Conservation (phyloP, 352 stramenopile species). For the Globisporangium alternatum region DNA sequence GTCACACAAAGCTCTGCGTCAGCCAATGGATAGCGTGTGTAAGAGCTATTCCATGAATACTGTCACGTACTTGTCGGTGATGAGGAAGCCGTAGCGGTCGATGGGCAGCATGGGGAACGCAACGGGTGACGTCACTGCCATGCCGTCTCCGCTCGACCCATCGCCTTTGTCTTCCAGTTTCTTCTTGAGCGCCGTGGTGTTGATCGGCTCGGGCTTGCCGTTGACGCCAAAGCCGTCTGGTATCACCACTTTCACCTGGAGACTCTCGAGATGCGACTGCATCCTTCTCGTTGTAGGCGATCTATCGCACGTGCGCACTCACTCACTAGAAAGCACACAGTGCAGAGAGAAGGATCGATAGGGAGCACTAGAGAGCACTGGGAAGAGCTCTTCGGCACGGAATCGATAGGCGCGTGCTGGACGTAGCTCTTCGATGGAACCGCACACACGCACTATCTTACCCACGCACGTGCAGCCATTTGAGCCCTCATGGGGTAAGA, state of each 20-base stretch:
- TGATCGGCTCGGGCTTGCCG: neutral
- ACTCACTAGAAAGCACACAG: neutral
- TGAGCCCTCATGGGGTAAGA: neutral
- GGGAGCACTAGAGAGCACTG: neutral
- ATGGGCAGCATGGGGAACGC: constrained; percentile 55
- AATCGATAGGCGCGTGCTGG: neutral
- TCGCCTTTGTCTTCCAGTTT: constrained; percentile 19
- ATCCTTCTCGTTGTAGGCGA: constrained; percentile 1
- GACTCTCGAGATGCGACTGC: constrained; percentile 17
- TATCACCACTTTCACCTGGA: constrained; percentile 7
- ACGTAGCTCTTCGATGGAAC: neutral
- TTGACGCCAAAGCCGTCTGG: constrained; percentile 3
- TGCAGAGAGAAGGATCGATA: neutral
- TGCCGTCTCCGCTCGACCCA: neutral
- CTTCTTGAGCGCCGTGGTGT: constrained; percentile 17
- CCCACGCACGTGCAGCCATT: neutral
- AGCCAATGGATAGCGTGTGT: neutral
- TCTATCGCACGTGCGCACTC: neutral
- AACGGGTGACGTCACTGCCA: constrained; percentile 20
- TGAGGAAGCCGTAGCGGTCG: constrained; percentile 73
- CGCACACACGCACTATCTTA: no score
- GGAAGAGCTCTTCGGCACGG: neutral
- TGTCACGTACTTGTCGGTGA: constrained; percentile 62
- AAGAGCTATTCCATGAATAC: neutral
- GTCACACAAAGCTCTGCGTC: no score